Conservation (phyloP, 2,329 filamentous ascomycete genomes). For the Trichoderma sp. region DNA sequence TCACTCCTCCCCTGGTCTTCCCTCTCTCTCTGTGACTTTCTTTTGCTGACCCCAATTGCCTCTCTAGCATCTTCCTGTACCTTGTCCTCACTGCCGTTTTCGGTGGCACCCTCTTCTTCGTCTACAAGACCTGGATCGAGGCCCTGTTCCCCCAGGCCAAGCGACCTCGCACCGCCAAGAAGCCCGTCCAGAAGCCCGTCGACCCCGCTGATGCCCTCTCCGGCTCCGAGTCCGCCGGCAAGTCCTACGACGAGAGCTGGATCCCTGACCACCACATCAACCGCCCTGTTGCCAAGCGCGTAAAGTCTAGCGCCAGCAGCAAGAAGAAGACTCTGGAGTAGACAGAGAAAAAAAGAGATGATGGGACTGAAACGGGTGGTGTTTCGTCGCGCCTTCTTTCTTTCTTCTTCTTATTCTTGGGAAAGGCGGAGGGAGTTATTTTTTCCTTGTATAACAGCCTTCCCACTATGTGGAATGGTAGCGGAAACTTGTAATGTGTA, state of each 20-base stretch:
- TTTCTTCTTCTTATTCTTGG: not conserved
- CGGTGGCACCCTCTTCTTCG: slow-evolving; percentile 83
- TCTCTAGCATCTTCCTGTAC: slow-evolving; percentile 91
- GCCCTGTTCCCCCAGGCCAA: slow-evolving; percentile 92
- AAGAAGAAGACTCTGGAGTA: slow-evolving; percentile 45
- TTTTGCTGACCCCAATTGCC: not conserved
- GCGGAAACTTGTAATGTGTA: slow-evolving; percentile 9
- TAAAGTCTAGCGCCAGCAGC: slow-evolving; percentile 56
- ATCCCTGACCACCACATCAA: slow-evolving; percentile 89
- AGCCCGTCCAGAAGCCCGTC: slow-evolving; percentile 63
- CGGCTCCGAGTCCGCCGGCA: slow-evolving; percentile 70
- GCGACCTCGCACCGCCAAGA: slow-evolving; percentile 62
- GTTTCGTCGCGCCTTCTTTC: not conserved
- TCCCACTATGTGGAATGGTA: not conserved
- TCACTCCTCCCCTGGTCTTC: slow-evolving; percentile 37
- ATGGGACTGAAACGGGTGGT: not conserved
- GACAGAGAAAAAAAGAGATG: not conserved
- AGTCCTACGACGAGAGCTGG: slow-evolving; percentile 89
- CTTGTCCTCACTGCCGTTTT: slow-evolving; percentile 81
- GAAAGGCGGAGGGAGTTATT: not conserved
- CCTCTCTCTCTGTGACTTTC: too few species aligned
- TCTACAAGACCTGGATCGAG: slow-evolving; percentile 98
- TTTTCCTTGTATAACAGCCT: not conserved
- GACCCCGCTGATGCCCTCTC: slow-evolving; percentile 64
- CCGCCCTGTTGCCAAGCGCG: slow-evolving; percentile 71